These are phyloP conservation scores for Cystofilobasidium bisporidii DNA, from an alignment of 768 basidiomycete genomes.

Conservation along the genomic window DNA sequence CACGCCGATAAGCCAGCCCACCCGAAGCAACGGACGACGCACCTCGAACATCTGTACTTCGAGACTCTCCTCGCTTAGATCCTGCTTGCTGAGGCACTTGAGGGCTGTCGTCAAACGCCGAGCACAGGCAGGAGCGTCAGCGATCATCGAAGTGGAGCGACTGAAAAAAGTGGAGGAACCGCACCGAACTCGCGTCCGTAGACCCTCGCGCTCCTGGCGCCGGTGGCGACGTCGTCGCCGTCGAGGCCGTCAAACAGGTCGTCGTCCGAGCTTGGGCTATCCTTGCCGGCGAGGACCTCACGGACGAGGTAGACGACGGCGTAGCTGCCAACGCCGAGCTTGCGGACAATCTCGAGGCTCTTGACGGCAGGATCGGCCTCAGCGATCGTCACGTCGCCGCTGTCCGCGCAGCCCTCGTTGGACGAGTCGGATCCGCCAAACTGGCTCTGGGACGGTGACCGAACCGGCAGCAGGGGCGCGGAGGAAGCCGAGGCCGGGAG, in stretches of 20 bases:
- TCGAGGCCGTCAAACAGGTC: conserved; percentile 27
- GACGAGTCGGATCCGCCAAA: not conserved
- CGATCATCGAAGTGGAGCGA: no score
- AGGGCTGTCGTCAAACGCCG: conserved; percentile 65
- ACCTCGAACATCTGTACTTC: conserved; percentile 86
- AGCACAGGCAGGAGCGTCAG: conserved; percentile 41
- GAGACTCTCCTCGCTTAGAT: conserved; percentile 79
- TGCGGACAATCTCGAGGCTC: conserved; percentile 71
- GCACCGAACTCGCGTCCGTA: conserved; percentile 38
- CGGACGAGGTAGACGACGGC: conserved; percentile 84
- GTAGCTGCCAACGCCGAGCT: conserved; percentile 80
- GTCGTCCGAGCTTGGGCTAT: conserved; percentile 28
- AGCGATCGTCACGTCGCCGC: not conserved
- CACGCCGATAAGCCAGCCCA: no score
- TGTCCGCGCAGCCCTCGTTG: not conserved
- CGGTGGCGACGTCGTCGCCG: conserved; percentile 14
- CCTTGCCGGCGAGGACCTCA: conserved; percentile 32
- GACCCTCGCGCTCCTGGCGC: not conserved
- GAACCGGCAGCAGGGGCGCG: conserved; percentile 12
- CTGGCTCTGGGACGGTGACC: not conserved
- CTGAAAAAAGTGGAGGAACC: conserved; percentile 20
- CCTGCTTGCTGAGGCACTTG: conserved; percentile 89
- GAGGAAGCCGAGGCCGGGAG: not conserved
- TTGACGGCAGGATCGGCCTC: conserved; percentile 46
- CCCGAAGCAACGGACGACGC: no score